phyloP scores from a whole-genome alignment of 306 rosid genomes.

The Medicago truncatula region DNA sequence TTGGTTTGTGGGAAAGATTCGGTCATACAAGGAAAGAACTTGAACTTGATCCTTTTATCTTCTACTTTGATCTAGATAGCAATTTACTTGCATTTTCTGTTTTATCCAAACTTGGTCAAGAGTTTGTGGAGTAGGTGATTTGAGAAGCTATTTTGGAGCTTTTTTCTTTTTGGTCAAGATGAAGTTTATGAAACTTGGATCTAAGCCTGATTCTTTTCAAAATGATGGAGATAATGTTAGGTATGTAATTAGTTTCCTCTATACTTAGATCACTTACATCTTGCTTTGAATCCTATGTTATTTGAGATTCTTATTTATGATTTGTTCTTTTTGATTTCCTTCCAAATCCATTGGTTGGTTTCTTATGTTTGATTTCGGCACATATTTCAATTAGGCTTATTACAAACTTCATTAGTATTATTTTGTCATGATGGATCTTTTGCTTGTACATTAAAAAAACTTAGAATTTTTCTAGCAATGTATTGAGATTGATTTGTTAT shows the following conservation, averaged over 20 bases:
- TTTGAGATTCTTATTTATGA: conserved; percentile 18
- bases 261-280: conserved; percentile 27
- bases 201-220: conserved; percentile 86
- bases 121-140: conserved; percentile 5
- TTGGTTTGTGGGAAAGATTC: conserved; percentile 66
- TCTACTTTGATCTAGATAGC: no score
- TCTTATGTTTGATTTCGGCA: conserved; percentile 12
- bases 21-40: conserved; percentile 57
- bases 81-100: conserved; percentile 3
- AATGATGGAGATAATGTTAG: conserved; percentile 75
- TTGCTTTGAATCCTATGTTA: conserved; percentile 20
- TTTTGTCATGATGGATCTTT: conserved; percentile 12
- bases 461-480: neutral
- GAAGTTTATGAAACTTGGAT: conserved; percentile 98
- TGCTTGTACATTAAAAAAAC: neutral
- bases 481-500: conserved; percentile 21
- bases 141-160: neutral
- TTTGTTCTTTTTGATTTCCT: conserved; percentile 14
- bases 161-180: conserved; percentile 51
- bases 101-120: neutral
- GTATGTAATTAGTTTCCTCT: conserved; percentile 45
- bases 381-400: conserved; percentile 28
- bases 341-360: conserved; percentile 16
- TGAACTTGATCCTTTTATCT: conserved; percentile 24
- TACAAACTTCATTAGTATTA: neutral